Percentiles rank a stretch among this genome's conserved stretches.
Conservation (phyloP, 1,284 basidiomycete genomes). For the Irpex sp. region DNA sequence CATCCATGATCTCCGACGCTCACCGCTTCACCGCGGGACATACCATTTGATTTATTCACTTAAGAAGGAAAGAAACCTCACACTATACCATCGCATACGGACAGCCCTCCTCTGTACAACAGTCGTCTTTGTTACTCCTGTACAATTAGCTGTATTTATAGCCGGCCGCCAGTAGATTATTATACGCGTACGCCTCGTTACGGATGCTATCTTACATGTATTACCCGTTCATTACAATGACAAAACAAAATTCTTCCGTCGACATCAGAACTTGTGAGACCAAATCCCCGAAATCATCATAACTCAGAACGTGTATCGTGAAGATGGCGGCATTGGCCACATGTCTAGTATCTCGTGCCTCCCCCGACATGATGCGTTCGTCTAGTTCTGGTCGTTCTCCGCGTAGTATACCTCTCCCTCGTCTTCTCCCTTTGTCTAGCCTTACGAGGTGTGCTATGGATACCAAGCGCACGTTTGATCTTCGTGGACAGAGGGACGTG, state of each 20-base stretch:
- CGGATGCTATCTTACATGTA: neutral
- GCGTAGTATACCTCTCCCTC: neutral
- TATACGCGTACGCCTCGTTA: neutral
- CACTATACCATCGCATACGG: neutral
- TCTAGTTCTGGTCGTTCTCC: neutral
- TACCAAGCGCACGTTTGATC: conserved; percentile 45
- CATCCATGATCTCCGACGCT: neutral
- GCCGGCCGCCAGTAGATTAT: neutral
- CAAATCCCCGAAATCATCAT: too few species aligned
- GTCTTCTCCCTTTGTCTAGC: conserved; percentile 1
- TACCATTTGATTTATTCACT: neutral
- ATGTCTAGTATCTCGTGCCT: neutral
- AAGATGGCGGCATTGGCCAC: neutral
- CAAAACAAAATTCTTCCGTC: neutral
- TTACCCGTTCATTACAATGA: neutral
- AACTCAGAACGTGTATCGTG: too few species aligned
- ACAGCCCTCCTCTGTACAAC: neutral
- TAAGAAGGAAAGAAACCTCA: neutral
- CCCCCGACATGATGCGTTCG: neutral
- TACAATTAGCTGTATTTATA: conserved; percentile 1
- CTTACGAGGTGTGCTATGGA: conserved; percentile 36
- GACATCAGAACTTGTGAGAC: neutral
- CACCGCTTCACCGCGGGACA: neutral
- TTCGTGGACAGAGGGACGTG: conserved; percentile 48
- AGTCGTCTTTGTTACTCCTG: neutral